Conservation (phyloP, 2,329 filamentous ascomycete genomes). For the Penicillium sp. region DNA sequence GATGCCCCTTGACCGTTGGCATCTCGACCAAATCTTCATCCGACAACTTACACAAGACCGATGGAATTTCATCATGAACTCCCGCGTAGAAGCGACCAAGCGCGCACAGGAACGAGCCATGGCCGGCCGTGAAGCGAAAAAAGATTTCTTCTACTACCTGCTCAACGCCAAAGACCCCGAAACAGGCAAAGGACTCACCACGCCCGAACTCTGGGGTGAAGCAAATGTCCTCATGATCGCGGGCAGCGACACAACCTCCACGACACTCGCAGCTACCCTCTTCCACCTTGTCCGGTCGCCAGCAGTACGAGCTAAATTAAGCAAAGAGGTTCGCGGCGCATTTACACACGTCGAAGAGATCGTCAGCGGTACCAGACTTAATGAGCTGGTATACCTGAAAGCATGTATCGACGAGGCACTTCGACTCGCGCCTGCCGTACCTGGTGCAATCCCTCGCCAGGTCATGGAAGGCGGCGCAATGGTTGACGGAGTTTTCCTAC, state of each 20-base stretch:
- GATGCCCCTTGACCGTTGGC: conserved; percentile 66
- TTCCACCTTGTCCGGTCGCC: conserved; percentile 43
- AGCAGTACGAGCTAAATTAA: conserved; percentile 31
- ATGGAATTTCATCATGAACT: conserved; percentile 71
- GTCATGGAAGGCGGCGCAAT: conserved; percentile 40
- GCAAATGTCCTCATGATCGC: conserved; percentile 72
- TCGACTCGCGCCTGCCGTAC: conserved; percentile 42
- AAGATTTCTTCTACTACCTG: conserved; percentile 76
- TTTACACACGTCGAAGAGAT: conserved; percentile 42
- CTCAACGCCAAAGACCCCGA: conserved; percentile 71
- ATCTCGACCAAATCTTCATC: conserved; percentile 69
- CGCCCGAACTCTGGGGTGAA: conserved; percentile 69
- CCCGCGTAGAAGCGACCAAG: conserved; percentile 65
- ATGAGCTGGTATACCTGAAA: conserved; percentile 40
- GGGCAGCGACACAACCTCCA: conserved; percentile 71
- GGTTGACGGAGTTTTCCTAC: conserved; percentile 40
- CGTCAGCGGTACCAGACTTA: conserved; percentile 34
- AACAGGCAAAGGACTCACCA: conserved; percentile 66
- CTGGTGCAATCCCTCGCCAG: conserved; percentile 40
- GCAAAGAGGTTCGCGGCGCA: conserved; percentile 36
- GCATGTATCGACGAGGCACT: conserved; percentile 46
- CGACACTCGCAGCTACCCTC: conserved; percentile 51
- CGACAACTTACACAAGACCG: conserved; percentile 66
- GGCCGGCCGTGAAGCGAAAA: conserved; percentile 65
- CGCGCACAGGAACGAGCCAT: conserved; percentile 59